Evolutionary conservation across 768 basidiomycete species (phyloP).

Genomic region (Lentinula aciculospora): DNA sequence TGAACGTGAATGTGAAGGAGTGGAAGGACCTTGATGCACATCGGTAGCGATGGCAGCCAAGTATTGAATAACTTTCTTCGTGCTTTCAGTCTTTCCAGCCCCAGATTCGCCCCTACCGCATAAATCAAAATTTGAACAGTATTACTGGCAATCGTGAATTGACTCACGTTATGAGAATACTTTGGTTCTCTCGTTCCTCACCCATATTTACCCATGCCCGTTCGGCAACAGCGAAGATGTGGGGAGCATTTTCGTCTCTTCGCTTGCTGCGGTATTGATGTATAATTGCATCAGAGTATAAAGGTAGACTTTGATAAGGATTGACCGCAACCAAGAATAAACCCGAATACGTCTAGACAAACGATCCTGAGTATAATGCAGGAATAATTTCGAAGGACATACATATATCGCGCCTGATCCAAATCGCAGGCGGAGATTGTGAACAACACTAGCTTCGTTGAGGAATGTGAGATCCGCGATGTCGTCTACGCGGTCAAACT

Average conservation of each 20-base stretch:
- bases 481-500: slow-evolving; percentile 96
- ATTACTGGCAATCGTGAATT: not conserved
- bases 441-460: slow-evolving; percentile 98
- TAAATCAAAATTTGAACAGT: slow-evolving; percentile 4
- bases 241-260: slow-evolving; percentile 89
- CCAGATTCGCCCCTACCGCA: slow-evolving; percentile 87
- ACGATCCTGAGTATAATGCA: slow-evolving; percentile 8
- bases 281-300: slow-evolving; percentile 85
- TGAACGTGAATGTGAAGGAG: slow-evolving; percentile 61
- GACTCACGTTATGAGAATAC: slow-evolving; percentile 93
- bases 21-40: slow-evolving; percentile 42
- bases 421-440: slow-evolving; percentile 90
- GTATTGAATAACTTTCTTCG: slow-evolving; percentile 99
- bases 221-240: slow-evolving; percentile 96
- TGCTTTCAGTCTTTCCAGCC: slow-evolving; percentile 98
- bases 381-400: slow-evolving; percentile 24
- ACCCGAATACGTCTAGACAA: slow-evolving; percentile 80
- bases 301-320: slow-evolving; percentile 87
- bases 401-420: slow-evolving; percentile 91
- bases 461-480: slow-evolving; percentile 97
- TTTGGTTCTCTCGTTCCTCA: slow-evolving; percentile 94
- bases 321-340: slow-evolving; percentile 98
- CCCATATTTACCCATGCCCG: slow-evolving; percentile 99
- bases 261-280: slow-evolving; percentile 89
- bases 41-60: slow-evolving; percentile 95